Evolutionary conservation across 192 early-diverging fungal genomes (phyloP).

Genomic region (Lobosporangium transversale): DNA sequence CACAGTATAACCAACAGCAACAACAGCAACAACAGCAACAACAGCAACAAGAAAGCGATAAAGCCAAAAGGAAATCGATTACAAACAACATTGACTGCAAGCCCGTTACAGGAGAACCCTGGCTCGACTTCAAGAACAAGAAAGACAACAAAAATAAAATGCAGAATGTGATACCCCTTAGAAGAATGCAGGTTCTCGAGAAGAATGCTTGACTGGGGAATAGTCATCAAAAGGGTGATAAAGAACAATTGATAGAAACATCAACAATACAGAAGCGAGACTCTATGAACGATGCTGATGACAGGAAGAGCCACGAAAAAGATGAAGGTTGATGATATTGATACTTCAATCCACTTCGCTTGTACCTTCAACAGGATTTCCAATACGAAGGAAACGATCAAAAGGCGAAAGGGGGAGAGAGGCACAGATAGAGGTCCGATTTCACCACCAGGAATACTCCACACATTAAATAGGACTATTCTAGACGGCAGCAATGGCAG

Average conservation of each 20-base stretch:
- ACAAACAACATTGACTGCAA: too few relatives aligned
- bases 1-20: too few relatives aligned
- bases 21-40: too few relatives aligned
- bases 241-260: neutral
- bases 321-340: neutral
- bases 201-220: conserved; percentile 28
- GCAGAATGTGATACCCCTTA: conserved; percentile 24
- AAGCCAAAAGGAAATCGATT: too few relatives aligned
- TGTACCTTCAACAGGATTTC: too few relatives aligned
- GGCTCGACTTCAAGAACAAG: neutral
- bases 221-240: neutral
- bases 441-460: conserved; percentile 16
- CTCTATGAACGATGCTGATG: neutral
- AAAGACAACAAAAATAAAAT: conserved; percentile 27
- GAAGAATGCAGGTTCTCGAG: conserved; percentile 24
- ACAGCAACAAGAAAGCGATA: neutral
- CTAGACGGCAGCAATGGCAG: conserved; percentile 22
- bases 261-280: conserved; percentile 6
- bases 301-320: conserved; percentile 7
- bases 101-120: too few relatives aligned
- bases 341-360: too few relatives aligned
- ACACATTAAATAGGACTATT: conserved; percentile 15
- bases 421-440: conserved; percentile 8
- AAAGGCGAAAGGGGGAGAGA: conserved; percentile 1
- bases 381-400: too few relatives aligned